Percentiles rank a stretch among this genome's conserved stretches.
Evolutionary conservation across 1,284 basidiomycete species (phyloP).

Genomic region (Naganishia liquefaciens): DNA sequence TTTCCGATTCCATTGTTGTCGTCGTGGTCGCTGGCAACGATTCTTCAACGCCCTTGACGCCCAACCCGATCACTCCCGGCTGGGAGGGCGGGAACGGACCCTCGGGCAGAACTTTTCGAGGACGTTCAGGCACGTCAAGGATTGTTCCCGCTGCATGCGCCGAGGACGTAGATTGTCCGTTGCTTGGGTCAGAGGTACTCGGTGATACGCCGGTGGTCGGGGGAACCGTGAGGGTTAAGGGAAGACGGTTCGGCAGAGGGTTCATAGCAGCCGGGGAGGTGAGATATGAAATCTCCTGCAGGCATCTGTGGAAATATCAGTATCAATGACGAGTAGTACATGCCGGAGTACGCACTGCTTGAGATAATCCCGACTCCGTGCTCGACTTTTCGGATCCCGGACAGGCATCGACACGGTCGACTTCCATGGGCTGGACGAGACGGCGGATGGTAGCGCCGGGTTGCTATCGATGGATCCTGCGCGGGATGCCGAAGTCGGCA

Average conservation of each 20-base stretch:
- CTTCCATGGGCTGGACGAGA: conserved; percentile 60
- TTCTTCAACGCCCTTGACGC: conserved; percentile 34
- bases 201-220: conserved; percentile 2
- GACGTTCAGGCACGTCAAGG: conserved; percentile 38
- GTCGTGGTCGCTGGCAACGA: neutral
- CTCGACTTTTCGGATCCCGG: conserved; percentile 89
- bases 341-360: conserved; percentile 71
- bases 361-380: conserved; percentile 91
- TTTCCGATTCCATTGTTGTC: conserved; percentile 19
- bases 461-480: conserved; percentile 8
- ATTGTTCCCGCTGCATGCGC: conserved; percentile 38
- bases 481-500: conserved; percentile 34
- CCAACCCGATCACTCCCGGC: conserved; percentile 35
- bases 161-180: conserved; percentile 8
- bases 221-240: conserved; percentile 39
- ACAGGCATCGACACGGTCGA: conserved; percentile 62
- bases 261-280: conserved; percentile 97
- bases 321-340: neutral
- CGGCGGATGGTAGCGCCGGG: neutral
- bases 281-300: conserved; percentile 96
- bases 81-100: conserved; percentile 36
- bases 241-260: conserved; percentile 81
- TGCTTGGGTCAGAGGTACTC: neutral
- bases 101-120: conserved; percentile 46
- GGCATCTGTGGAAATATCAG: conserved; percentile 63